phyloP scores from a whole-genome alignment of 2,329 filamentous ascomycete species.

The Fusarium sp. region DNA sequence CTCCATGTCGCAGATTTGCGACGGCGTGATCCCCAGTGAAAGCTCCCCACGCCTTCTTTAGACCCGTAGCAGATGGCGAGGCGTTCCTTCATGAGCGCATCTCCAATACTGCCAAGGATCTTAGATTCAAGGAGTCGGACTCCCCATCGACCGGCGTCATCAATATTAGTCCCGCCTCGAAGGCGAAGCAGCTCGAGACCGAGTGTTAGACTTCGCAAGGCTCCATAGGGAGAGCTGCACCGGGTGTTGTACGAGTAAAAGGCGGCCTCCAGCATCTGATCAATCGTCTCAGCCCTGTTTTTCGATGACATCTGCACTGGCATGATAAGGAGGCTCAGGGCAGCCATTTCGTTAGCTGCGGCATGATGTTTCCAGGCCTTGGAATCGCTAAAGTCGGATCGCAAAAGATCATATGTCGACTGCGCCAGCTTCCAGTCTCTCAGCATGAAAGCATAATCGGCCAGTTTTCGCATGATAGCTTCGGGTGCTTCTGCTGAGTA shows the following conservation, averaged over 20 bases:
- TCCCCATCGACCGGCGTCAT: conserved; percentile 90
- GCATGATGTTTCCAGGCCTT: conserved; percentile 98
- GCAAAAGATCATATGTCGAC: conserved; percentile 90
- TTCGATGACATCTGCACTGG: conserved; percentile 79
- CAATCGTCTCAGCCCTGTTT: conserved; percentile 81
- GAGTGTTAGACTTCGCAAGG: conserved; percentile 80
- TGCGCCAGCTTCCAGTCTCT: conserved; percentile 94
- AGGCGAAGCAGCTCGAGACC: conserved; percentile 85
- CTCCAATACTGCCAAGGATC: conserved; percentile 79
- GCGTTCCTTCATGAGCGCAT: conserved; percentile 87
- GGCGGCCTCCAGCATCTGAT: conserved; percentile 89
- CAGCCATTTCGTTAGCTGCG: conserved; percentile 94
- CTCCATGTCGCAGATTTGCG: conserved; percentile 94
- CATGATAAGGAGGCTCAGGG: conserved; percentile 83
- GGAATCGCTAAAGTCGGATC: conserved; percentile 90
- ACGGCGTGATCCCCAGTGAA: conserved; percentile 76
- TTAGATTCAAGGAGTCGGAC: conserved; percentile 82
- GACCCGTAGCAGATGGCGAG: conserved; percentile 86
- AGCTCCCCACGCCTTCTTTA: conserved; percentile 74
- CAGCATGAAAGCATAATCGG: conserved; percentile 96
- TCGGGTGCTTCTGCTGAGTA: conserved; percentile 88
- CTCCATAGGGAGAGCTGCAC: conserved; percentile 82
- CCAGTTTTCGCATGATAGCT: conserved; percentile 91
- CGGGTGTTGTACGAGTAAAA: conserved; percentile 93
- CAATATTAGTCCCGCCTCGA: conserved; percentile 81